A percentile compares a stretch with the other conserved stretches of the same genome.
Evolutionary conservation across 257 asterid species (phyloP).

Genomic region (Gentiana dahurica): DNA sequence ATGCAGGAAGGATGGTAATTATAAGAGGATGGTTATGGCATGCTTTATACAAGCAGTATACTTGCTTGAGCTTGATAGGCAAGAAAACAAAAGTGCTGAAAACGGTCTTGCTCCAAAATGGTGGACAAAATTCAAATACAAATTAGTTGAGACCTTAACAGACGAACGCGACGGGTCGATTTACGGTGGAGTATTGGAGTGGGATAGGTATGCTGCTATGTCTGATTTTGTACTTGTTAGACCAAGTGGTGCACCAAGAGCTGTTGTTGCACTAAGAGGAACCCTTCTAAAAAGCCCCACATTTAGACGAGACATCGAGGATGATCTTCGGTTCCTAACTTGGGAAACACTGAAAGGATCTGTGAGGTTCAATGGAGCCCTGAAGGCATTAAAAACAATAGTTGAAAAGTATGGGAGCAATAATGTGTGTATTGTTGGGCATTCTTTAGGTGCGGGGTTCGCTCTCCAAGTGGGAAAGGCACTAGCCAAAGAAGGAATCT

Average conservation of each 20-base stretch:
- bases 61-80: constrained; percentile 89
- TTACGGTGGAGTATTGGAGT: constrained; percentile 82
- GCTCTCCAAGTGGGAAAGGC: constrained; percentile 95
- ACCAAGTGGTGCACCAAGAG: constrained; percentile 90
- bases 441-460: constrained; percentile 92
- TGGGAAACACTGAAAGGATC: constrained; percentile 94
- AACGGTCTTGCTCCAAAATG: constrained; percentile 91
- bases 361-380: constrained; percentile 50
- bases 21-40: constrained; percentile 78
- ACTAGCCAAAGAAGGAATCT: constrained; percentile 85
- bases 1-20: constrained; percentile 80
- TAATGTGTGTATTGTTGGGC: constrained; percentile 75
- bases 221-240: constrained; percentile 62
- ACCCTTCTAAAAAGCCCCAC: constrained; percentile 75
- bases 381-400: constrained; percentile 42
- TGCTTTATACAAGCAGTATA: constrained; percentile 96
- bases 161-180: constrained; percentile 94
- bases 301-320: constrained; percentile 80
- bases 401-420: constrained; percentile 63
- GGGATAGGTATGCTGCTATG: constrained; percentile 91
- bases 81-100: constrained; percentile 55
- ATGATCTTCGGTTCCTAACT: constrained; percentile 84
- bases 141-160: constrained; percentile 51
- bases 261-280: constrained; percentile 76
- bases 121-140: constrained; percentile 95